phyloP scores from a whole-genome alignment of 805 yeast species.

The Scheffersomyces amazonensis region DNA sequence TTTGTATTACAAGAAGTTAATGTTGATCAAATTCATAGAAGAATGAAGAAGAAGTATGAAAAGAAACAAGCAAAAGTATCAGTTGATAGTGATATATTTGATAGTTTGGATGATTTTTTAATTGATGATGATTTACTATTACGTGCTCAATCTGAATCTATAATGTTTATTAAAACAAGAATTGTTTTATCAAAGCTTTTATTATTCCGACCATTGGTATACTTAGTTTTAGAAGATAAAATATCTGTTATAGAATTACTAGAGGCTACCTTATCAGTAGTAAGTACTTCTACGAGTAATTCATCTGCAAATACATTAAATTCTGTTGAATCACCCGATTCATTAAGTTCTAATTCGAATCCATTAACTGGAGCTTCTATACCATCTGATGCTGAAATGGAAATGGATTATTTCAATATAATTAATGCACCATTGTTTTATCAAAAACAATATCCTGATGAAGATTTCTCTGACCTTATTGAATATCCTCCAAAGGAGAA shows the following conservation, averaged over 20 bases:
- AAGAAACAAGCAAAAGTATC: slow-evolving; percentile 8
- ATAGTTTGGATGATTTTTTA: slow-evolving; percentile 30
- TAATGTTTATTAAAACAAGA: slow-evolving; percentile 38
- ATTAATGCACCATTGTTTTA: slow-evolving; percentile 24
- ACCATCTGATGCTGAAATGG: slow-evolving; percentile 10
- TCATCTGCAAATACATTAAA: not conserved
- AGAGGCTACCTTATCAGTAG: slow-evolving; percentile 20
- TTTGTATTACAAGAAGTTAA: slow-evolving; percentile 31
- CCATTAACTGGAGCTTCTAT: slow-evolving; percentile 2
- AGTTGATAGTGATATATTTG: slow-evolving; percentile 12
- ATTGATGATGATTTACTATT: slow-evolving; percentile 31
- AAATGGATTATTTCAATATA: slow-evolving; percentile 15
- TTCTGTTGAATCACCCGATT: slow-evolving; percentile 9
- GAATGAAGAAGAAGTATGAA: slow-evolving; percentile 21
- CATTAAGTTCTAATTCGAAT: slow-evolving; percentile 4
- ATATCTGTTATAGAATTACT: slow-evolving; percentile 23
- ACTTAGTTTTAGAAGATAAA: slow-evolving; percentile 27
- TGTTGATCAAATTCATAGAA: slow-evolving; percentile 24
- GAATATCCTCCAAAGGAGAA: slow-evolving; percentile 10
- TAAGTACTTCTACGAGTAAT: slow-evolving; percentile 1
- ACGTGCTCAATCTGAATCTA: slow-evolving; percentile 32
- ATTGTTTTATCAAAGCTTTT: slow-evolving; percentile 29
- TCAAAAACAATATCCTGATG: slow-evolving; percentile 26
- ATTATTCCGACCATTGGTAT: slow-evolving; percentile 32
- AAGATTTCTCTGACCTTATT: slow-evolving; percentile 27